Base-by-base conservation (phyloP, 2,329 filamentous ascomycete genomes). In the Fusarium armeniacum region DNA sequence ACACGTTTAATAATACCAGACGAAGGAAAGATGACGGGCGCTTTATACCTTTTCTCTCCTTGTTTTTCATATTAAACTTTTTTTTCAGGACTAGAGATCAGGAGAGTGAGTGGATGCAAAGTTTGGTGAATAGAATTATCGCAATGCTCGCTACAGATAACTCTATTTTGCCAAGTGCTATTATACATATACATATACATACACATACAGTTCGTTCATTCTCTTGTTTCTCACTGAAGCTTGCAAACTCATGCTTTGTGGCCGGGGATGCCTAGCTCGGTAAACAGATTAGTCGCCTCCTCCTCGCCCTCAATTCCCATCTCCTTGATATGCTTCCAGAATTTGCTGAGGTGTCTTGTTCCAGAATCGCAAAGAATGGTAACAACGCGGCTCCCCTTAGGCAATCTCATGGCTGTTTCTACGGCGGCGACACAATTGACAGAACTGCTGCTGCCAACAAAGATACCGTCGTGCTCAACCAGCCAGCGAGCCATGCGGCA, bases 401-500 rank as follows among this genome's bases (percentile, higher is more conserved):
- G 87, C 65, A 94, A 81, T 43, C 83, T 82, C 76, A 90, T 85
- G 28, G 92, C 92, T 6, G 90, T 85, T 52, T 86, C 86, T 12
- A 92, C 90, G 24, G 93, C 91, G 6, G 92, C 93, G 43, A 93
- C 91, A 85, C 94, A 97, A 79, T 99, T 99, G 54, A 99, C 95
- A n/a, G 94, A 92, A 79, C 92, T 97, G 78, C 93, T 97, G 78
- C 94, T 97, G 11, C 96, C 97, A 41, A 94, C 86, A 76, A 99
- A 99, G 55, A 99, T 90, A 10, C 96, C 96, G 79, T 99, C 96
- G 69, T 94, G 91, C 81, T 98, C 94, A 11, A 98, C 95, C 41
- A 99, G 82, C 93, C 94, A 98, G 67, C 93, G 86, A n/a, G 95
- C 96, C 96, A 99, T 99, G 57, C 86, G 87, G 78, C 93, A 89